A percentile compares a stretch with the other conserved stretches of the same genome.
phyloP scores from a whole-genome alignment of 2,329 filamentous ascomycete species.

The Chalaropsis thielavioides region DNA sequence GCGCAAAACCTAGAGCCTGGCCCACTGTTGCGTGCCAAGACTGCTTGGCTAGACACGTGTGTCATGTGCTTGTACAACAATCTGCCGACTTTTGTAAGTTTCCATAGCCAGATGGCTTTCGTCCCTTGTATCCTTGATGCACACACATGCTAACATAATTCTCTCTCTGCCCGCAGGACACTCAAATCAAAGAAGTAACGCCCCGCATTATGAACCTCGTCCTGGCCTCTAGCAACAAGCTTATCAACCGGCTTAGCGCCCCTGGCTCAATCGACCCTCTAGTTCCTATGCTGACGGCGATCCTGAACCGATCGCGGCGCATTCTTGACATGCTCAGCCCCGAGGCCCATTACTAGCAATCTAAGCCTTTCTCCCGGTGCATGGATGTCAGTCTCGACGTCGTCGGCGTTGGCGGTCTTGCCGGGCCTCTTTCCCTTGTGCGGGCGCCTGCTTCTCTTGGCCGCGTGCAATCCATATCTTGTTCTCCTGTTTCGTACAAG shows the following conservation, averaged over 20 bases:
- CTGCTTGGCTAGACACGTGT: slow-evolving; percentile 46
- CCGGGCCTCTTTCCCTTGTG: neutral
- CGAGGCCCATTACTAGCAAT: slow-evolving; percentile 7
- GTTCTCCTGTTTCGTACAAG: neutral
- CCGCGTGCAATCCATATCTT: neutral
- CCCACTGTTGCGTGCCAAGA: slow-evolving; percentile 38
- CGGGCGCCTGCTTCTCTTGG: neutral
- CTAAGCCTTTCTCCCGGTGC: neutral
- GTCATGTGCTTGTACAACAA: slow-evolving; percentile 38
- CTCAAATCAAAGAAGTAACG: slow-evolving; percentile 40
- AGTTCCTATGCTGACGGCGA: slow-evolving; percentile 33
- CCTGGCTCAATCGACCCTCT: slow-evolving; percentile 29
- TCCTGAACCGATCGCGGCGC: slow-evolving; percentile 28
- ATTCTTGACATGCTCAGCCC: slow-evolving; percentile 21
- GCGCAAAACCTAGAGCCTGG: slow-evolving; percentile 42
- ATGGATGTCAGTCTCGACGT: neutral
- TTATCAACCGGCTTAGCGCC: slow-evolving; percentile 35
- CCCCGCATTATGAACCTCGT: slow-evolving; percentile 43
- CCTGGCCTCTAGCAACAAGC: slow-evolving; percentile 36
- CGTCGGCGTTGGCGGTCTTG: neutral
- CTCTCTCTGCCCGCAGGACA: slow-evolving; percentile 31
- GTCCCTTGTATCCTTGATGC: neutral
- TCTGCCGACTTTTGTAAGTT: slow-evolving; percentile 37
- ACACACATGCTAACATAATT: too few species aligned
- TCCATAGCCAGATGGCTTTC: neutral